phyloP scores from a whole-genome alignment of 805 yeast species.

The Saturnispora sekii region DNA sequence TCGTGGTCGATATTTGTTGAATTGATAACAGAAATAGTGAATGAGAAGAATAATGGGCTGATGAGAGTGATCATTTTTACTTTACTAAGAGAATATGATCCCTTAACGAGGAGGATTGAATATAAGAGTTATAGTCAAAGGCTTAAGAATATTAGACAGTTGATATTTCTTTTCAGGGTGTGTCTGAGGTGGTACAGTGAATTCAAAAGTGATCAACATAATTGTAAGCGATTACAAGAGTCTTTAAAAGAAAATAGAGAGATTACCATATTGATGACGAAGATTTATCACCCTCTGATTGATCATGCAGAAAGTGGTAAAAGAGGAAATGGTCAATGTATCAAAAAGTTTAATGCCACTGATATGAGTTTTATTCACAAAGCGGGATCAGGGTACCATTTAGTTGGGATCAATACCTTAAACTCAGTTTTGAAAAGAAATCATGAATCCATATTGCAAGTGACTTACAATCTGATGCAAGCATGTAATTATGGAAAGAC shows the following conservation, averaged over 20 bases:
- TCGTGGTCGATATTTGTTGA: constrained; percentile 2
- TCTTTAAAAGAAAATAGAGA: constrained; percentile 1
- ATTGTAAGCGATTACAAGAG: background rate
- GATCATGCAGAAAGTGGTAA: background rate
- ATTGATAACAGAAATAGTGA: constrained; percentile 3
- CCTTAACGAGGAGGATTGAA: background rate
- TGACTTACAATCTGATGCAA: background rate
- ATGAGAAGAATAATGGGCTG: constrained; percentile 3
- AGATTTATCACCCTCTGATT: constrained; percentile 4
- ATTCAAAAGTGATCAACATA: background rate
- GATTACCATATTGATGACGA: background rate
- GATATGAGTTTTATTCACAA: constrained; percentile 1
- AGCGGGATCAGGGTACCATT: constrained; percentile 3
- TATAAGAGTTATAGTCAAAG: background rate
- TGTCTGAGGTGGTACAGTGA: constrained; percentile 6
- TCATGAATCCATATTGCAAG: background rate
- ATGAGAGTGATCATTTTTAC: constrained; percentile 5
- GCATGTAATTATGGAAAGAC: background rate
- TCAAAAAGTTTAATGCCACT: background rate
- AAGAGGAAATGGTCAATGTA: background rate
- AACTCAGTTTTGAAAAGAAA: constrained; percentile 1
- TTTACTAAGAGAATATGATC: background rate
- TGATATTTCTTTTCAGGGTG: constrained; percentile 3
- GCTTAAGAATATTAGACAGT: background rate
- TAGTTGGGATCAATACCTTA: constrained; percentile 4